Percentiles rank a stretch among this genome's conserved stretches.
These are phyloP conservation scores for Linderniella brevidens DNA, from an alignment of 257 asterid genomes.

Conservation along the genomic window DNA sequence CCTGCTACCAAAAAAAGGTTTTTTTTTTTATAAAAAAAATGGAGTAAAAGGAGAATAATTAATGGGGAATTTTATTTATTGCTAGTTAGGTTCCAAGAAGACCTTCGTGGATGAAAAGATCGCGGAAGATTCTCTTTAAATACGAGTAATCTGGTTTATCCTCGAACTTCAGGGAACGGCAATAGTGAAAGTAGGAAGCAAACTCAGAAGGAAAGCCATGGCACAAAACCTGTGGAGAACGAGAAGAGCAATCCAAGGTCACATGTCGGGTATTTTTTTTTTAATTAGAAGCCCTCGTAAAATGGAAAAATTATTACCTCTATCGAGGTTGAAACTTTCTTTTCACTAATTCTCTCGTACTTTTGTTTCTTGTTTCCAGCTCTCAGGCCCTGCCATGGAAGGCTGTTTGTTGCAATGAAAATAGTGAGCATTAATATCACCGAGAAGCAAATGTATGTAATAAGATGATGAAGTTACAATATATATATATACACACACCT, in stretches of 20 bases:
- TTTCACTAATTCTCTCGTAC: constrained; percentile 75
- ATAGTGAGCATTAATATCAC: constrained; percentile 11
- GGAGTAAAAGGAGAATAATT: neutral
- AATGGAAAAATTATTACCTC: constrained; percentile 28
- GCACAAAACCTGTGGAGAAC: constrained; percentile 37
- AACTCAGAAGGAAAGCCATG: constrained; percentile 73
- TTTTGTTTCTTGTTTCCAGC: constrained; percentile 92
- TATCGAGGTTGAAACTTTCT: constrained; percentile 76
- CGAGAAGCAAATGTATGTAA: neutral
- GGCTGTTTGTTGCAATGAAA: constrained; percentile 25
- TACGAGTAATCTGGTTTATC: constrained; percentile 77
- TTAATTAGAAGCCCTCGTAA: no score
- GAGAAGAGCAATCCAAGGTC: neutral
- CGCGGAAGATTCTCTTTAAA: constrained; percentile 68
- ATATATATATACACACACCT: constrained; percentile 21
- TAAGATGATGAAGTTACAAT: no score
- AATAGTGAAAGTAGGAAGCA: constrained; percentile 78
- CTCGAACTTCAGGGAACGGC: constrained; percentile 73
- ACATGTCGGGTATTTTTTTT: constrained; percentile 8
- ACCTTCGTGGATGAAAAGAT: constrained; percentile 86
- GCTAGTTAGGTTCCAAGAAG: constrained; percentile 3
- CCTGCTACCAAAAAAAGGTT: constrained; percentile 26
- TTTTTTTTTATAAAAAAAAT: constrained; percentile 3
- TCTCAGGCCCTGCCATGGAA: constrained; percentile 95
- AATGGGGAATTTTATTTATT: neutral